phyloP scores from a whole-genome alignment of 177 flowering plant genomes.

The Vitis hybrid region DNA sequence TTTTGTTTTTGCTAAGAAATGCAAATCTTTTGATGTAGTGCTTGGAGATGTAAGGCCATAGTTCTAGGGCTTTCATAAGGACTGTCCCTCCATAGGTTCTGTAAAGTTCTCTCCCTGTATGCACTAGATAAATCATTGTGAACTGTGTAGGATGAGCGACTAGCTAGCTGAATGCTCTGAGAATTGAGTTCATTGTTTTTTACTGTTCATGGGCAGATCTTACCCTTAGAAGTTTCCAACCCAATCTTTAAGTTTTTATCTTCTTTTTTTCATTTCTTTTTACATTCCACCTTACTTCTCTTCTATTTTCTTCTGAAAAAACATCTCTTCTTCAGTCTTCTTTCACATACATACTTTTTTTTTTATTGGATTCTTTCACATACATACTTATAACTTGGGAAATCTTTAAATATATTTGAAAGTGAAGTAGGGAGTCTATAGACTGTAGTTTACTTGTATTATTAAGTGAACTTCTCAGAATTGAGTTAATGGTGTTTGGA shows the following conservation, averaged over 20 bases:
- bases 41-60: too few relatives aligned
- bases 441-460: background rate
- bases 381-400: background rate
- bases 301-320: background rate
- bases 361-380: background rate
- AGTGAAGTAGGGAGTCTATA: background rate
- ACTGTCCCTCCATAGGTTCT: background rate
- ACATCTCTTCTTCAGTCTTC: background rate
- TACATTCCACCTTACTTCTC: background rate
- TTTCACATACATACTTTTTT: background rate
- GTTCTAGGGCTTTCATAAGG: too few relatives aligned
- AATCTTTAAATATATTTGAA: background rate
- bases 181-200: background rate
- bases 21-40: too few relatives aligned
- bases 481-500: too few relatives aligned
- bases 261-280: background rate
- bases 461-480: background rate
- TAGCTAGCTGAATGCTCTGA: background rate
- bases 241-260: background rate
- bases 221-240: background rate
- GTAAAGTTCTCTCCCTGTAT: background rate
- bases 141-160: background rate
- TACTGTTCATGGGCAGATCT: background rate
- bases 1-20: too few relatives aligned
- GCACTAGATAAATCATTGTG: background rate